Percentiles rank a stretch among this genome's conserved stretches.
Evolutionary conservation across 371 early-diverging fungal genomes (phyloP).

Genomic region (Dichotomocladium elegans): DNA sequence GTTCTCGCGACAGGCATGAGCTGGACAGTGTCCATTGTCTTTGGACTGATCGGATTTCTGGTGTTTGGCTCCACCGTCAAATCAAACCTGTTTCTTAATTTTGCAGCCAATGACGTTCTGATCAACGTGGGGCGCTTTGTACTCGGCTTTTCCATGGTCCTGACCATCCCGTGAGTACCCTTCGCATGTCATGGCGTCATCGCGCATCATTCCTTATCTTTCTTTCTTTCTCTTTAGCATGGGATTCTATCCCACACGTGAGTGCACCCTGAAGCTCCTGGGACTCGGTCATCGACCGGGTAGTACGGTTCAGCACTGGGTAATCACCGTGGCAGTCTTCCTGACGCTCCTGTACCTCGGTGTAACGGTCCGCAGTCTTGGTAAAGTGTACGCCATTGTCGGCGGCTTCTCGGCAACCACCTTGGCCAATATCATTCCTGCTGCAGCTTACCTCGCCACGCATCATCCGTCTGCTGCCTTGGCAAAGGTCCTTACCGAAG

Average conservation of each 20-base stretch:
- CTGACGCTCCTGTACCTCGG: constrained; percentile 26
- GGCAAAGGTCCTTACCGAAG: no score
- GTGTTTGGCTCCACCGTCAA: constrained; percentile 50
- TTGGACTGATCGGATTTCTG: constrained; percentile 54
- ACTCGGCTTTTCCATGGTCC: constrained; percentile 51
- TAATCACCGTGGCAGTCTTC: constrained; percentile 41
- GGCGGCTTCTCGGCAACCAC: constrained; percentile 57
- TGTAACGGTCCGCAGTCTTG: constrained; percentile 39
- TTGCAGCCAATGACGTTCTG: constrained; percentile 45
- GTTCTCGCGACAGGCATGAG: constrained; percentile 42
- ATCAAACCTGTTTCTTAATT: constrained; percentile 56
- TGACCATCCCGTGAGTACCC: constrained; percentile 46
- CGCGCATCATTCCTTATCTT: no score
- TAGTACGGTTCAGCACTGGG: constrained; percentile 35
- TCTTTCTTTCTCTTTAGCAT: constrained; percentile 13
- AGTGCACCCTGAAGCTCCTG: constrained; percentile 48
- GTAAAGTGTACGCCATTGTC: constrained; percentile 50
- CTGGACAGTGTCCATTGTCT: constrained; percentile 49
- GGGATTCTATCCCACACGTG: constrained; percentile 53
- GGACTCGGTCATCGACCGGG: constrained; percentile 49
- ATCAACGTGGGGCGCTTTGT: constrained; percentile 55
- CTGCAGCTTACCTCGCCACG: constrained; percentile 41
- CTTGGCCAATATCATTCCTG: constrained; percentile 56
- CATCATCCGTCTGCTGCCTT: no score
- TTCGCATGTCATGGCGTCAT: no score